Base-by-base conservation (phyloP, 208 protist species). In the Trypanosoma caninum region DNA sequence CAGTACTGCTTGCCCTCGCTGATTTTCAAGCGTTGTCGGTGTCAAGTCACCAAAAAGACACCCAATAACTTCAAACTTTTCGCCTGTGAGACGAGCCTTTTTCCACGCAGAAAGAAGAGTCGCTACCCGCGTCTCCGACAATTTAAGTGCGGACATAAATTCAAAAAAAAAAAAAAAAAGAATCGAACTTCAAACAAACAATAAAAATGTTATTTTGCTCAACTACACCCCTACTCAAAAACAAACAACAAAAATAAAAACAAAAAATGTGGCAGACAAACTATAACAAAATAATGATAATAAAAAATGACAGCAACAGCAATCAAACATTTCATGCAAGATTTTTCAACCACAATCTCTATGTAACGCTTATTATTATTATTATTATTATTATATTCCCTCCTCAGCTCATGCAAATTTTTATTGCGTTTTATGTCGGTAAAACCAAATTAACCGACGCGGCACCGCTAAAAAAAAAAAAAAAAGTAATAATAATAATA, bases 1-100 rank as follows among this genome's bases (percentile, higher is more conserved):
- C n/a, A 91, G 22, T 9, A 95, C 22, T 0, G 85, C 83, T 69
- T 86, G 76, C 2, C 85, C 78, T 22, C 89, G 84, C 59, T 95
- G 89, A 63, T 95, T 95, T 42, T 92, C 83, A 13, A 86, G 65
- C 0, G 83, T 91, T 42, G 77, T 82, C 27, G 73, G 58, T 34
- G 76, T 88, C 22, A 76, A 44, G 7, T 74, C 70, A 31, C 88
- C 88, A 60, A 89, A 85, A 18, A 90, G 61, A 38, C 67, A 84
- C 23, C 78, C 70, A 54, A 89, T 77, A 23, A 75, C 70, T 10
- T 27, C 55, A 59, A 78, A 89, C 25, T 63, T 31, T 28, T 38
- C 44, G 2, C 69, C 75, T 2, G 59, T 38, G 6, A 70, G 27
- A 18, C 77, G 65, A 8, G 46, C 38, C 0, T 30, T 52, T 48